Evolutionary conservation across 2,329 filamentous ascomycete genomes (phyloP).

Genomic region (Fonsecaea multimorphosa): DNA sequence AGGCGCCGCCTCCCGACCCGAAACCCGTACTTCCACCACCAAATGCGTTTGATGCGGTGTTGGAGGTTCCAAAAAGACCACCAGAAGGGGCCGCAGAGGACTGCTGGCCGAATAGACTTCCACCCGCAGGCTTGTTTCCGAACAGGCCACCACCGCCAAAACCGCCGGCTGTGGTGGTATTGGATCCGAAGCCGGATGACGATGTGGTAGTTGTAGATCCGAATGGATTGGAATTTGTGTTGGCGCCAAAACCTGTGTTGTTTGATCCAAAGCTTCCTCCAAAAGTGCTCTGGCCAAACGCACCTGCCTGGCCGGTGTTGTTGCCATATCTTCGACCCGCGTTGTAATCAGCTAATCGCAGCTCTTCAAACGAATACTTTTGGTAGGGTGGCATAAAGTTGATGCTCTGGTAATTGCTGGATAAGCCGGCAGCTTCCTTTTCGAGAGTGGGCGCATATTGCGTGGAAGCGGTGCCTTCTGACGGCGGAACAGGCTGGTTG

Average conservation of each 20-base stretch:
- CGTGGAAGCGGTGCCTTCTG: conserved; percentile 54
- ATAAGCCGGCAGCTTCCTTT: conserved; percentile 49
- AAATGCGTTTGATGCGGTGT: conserved; percentile 44
- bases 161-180: conserved; percentile 34
- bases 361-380: conserved; percentile 88
- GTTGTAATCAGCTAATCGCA: conserved; percentile 84
- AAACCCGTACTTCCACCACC: conserved; percentile 50
- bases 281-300: conserved; percentile 72
- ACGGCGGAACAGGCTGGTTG: conserved; percentile 46
- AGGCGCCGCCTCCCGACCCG: conserved; percentile 54
- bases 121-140: conserved; percentile 42
- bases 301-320: conserved; percentile 76
- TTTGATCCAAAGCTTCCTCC: conserved; percentile 50
- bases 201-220: conserved; percentile 48
- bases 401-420: conserved; percentile 57
- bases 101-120: conserved; percentile 38
- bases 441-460: conserved; percentile 54
- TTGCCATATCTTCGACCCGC: conserved; percentile 86
- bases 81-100: conserved; percentile 44
- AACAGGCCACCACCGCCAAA: conserved; percentile 60
- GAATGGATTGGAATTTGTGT: conserved; percentile 39
- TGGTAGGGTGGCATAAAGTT: conserved; percentile 60
- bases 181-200: conserved; percentile 46
- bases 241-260: conserved; percentile 38
- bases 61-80: conserved; percentile 51